Evolutionary conservation across 768 basidiomycete species (phyloP).

Genomic region (Leccinum variicolor): DNA sequence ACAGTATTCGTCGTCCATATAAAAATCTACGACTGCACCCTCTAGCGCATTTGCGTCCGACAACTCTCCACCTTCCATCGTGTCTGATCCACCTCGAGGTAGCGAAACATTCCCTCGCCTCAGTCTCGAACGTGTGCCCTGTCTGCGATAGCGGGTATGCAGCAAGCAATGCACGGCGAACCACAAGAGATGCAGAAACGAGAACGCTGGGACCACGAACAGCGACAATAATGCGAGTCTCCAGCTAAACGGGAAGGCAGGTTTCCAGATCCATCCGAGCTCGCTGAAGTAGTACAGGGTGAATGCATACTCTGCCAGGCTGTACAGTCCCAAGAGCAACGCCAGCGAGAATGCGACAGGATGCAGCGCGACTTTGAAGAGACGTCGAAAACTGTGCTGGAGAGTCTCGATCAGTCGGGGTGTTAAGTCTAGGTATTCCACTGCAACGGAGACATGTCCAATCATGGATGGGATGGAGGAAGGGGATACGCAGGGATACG

Average conservation of each 20-base stretch:
- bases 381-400: neutral
- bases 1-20: too few species aligned
- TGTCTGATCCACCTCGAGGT: neutral
- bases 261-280: constrained; percentile 8
- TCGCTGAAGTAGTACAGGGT: constrained; percentile 4
- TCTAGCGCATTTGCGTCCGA: neutral
- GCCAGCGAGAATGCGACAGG: neutral
- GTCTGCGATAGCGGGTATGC: too few species aligned
- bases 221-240: constrained; percentile 10
- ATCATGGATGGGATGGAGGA: too few species aligned
- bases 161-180: neutral
- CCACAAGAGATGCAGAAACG: constrained; percentile 6
- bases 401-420: neutral
- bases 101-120: constrained; percentile 7
- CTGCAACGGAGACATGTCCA: too few species aligned
- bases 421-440: too few species aligned
- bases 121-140: neutral
- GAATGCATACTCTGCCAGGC: constrained; percentile 7
- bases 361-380: neutral
- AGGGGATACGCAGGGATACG: too few species aligned
- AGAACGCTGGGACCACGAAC: constrained; percentile 10
- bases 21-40: too few species aligned
- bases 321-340: constrained; percentile 7
- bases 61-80: neutral
- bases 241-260: constrained; percentile 19